A percentile compares a stretch with the other conserved stretches of the same genome.
Evolutionary conservation across 2,329 filamentous ascomycete species (phyloP).

Genomic region (Arthrobotrys conoides): DNA sequence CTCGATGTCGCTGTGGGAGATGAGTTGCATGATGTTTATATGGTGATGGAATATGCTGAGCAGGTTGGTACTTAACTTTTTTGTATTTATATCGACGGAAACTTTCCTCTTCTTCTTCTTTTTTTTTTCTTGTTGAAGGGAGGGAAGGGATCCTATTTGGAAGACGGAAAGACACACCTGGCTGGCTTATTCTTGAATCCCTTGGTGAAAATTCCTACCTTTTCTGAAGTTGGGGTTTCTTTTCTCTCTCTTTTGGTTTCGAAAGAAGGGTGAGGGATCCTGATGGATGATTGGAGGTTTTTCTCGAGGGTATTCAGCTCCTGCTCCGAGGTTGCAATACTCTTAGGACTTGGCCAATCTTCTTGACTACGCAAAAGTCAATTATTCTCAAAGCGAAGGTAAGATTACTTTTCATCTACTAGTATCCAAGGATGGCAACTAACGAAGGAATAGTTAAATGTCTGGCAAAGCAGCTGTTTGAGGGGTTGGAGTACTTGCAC

Average conservation of each 20-base stretch:
- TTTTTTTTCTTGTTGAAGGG: too few relatives aligned
- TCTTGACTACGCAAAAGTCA: slow-evolving; percentile 65
- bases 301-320: slow-evolving; percentile 58
- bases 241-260: neutral
- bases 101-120: neutral
- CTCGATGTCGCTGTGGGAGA: slow-evolving; percentile 66
- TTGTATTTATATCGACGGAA: slow-evolving; percentile 35
- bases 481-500: slow-evolving; percentile 67
- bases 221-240: slow-evolving; percentile 25
- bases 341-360: slow-evolving; percentile 66
- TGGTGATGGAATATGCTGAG: slow-evolving; percentile 67
- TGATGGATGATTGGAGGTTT: slow-evolving; percentile 48
- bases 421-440: neutral
- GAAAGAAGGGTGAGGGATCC: slow-evolving; percentile 15
- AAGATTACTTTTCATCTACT: slow-evolving; percentile 2
- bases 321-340: slow-evolving; percentile 56
- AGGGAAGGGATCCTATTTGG: slow-evolving; percentile 20
- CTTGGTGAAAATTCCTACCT: slow-evolving; percentile 46
- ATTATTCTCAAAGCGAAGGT: slow-evolving; percentile 66
- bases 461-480: slow-evolving; percentile 66
- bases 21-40: slow-evolving; percentile 66
- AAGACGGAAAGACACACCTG: slow-evolving; percentile 63
- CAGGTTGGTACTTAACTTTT: slow-evolving; percentile 65
- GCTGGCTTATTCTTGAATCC: slow-evolving; percentile 62
- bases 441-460: slow-evolving; percentile 65